phyloP scores from a whole-genome alignment of 2,329 filamentous ascomycete genomes.

The Trichoderma sp. region DNA sequence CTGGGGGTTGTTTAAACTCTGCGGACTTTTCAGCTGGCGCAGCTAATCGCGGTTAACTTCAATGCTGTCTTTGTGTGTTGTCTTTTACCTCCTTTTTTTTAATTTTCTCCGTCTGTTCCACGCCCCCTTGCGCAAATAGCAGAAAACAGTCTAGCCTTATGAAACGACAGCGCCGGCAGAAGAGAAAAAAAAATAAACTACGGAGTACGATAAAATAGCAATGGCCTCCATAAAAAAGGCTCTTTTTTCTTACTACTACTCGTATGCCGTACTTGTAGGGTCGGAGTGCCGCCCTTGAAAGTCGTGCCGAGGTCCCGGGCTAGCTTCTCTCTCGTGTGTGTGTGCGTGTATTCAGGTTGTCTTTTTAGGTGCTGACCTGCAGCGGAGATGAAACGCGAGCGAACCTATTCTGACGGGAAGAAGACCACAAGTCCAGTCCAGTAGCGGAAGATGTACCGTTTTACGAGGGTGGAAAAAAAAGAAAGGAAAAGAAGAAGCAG shows the following conservation, averaged over 20 bases:
- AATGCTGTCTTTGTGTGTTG: background rate
- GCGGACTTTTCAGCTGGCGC: background rate
- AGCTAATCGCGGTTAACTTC: background rate
- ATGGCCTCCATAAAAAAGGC: background rate
- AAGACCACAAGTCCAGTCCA: background rate
- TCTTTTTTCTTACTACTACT: background rate
- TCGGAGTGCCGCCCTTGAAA: background rate
- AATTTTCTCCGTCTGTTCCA: background rate
- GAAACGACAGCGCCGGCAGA: background rate
- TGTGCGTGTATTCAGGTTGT: background rate
- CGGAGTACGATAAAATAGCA: background rate
- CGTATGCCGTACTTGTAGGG: background rate
- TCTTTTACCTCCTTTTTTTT: background rate
- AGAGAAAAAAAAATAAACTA: background rate
- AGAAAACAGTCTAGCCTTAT: background rate
- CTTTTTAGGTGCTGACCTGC: constrained; percentile 12
- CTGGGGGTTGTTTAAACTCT: background rate
- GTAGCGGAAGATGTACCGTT: background rate
- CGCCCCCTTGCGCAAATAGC: background rate
- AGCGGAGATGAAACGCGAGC: constrained; percentile 4
- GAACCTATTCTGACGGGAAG: background rate
- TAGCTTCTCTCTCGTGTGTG: background rate
- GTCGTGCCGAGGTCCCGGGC: constrained; percentile 9
- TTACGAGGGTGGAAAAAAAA: background rate
- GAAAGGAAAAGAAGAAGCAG: no score